A percentile compares a stretch with the other conserved stretches of the same genome.
Conservation (phyloP, 768 basidiomycete genomes). For the Paxillus rubicundulus region DNA sequence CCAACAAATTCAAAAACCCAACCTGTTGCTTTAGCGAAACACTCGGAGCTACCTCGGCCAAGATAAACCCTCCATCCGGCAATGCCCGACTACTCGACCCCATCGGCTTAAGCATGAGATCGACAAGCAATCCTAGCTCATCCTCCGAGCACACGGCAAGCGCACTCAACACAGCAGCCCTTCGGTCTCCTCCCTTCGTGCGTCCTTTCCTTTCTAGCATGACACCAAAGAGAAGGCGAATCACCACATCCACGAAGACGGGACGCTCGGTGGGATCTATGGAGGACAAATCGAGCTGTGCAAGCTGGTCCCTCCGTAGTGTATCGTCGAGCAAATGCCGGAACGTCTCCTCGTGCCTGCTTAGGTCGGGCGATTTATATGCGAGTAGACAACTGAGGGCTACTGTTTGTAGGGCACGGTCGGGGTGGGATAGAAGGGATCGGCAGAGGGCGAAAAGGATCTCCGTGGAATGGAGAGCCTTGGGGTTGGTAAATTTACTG, state of each 20-base stretch:
- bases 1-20: constrained; percentile 83
- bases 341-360: constrained; percentile 60
- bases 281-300: constrained; percentile 64
- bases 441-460: constrained; percentile 65
- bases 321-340: constrained; percentile 76
- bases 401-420: constrained; percentile 69
- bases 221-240: constrained; percentile 81
- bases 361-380: constrained; percentile 66
- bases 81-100: constrained; percentile 30
- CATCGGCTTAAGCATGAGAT: constrained; percentile 84
- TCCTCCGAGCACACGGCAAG: constrained; percentile 67
- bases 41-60: constrained; percentile 27
- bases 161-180: constrained; percentile 71
- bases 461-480: constrained; percentile 71
- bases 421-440: constrained; percentile 80
- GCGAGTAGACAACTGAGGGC: constrained; percentile 79
- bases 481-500: constrained; percentile 91
- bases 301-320: constrained; percentile 85
- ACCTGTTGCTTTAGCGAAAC: constrained; percentile 65
- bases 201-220: constrained; percentile 81
- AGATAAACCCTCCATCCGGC: constrained; percentile 26
- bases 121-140: constrained; percentile 75
- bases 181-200: constrained; percentile 58
- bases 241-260: constrained; percentile 65
- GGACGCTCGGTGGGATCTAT: constrained; percentile 54